These are phyloP conservation scores for Golubevia pallescens DNA, from an alignment of 1,284 basidiomycete species.

Conservation along the genomic window DNA sequence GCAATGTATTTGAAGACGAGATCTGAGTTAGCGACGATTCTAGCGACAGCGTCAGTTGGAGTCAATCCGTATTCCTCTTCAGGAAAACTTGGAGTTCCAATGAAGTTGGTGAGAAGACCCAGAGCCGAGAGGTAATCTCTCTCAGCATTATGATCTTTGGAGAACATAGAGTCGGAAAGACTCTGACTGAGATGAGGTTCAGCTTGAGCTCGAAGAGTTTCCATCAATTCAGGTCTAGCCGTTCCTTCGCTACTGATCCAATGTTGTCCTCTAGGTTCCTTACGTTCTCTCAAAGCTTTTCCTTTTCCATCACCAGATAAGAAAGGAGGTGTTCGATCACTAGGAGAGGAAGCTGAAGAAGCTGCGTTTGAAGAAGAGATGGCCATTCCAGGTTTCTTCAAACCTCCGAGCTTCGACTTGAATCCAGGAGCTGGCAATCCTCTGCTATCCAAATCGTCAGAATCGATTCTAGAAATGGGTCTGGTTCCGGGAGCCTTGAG, in stretches of 20 bases:
- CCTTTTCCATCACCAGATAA: constrained; percentile 75
- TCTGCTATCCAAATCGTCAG: no score
- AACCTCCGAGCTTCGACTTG: not conserved
- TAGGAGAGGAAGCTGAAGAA: constrained; percentile 63
- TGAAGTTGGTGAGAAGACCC: constrained; percentile 77
- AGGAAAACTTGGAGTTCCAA: constrained; percentile 68
- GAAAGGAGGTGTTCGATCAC: constrained; percentile 70
- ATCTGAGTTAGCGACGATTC: constrained; percentile 89
- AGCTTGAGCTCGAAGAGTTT: constrained; percentile 88
- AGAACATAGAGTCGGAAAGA: constrained; percentile 82
- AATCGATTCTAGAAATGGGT: no score
- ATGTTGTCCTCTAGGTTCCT: constrained; percentile 72
- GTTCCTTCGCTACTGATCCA: constrained; percentile 75
- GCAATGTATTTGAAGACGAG: constrained; percentile 92
- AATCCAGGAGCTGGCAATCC: not conserved
- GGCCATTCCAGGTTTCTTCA: not conserved
- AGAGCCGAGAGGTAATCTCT: constrained; percentile 88
- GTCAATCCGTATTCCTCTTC: constrained; percentile 72
- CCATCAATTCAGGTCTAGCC: constrained; percentile 83
- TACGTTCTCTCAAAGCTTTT: constrained; percentile 76
- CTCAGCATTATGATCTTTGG: constrained; percentile 92
- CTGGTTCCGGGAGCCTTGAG: no score
- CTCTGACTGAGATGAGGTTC: constrained; percentile 80
- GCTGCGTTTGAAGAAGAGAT: constrained; percentile 16
- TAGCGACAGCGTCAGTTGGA: constrained; percentile 71